Conservation (phyloP, 306 rosid genomes). For the Clitoria ternatea region DNA sequence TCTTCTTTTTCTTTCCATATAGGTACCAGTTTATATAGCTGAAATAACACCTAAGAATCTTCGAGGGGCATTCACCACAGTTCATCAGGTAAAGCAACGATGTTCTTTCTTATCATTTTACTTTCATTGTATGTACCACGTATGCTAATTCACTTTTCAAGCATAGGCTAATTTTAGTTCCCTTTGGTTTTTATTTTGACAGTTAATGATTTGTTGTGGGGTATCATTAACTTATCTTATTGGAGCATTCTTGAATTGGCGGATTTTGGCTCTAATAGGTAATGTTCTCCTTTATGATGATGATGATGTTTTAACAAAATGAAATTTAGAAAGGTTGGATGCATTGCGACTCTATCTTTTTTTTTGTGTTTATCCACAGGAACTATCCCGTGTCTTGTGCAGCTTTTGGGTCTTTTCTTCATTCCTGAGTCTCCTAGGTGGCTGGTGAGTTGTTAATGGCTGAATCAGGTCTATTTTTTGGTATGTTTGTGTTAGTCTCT, state of each 20-base stretch:
- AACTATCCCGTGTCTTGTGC: conserved; percentile 52
- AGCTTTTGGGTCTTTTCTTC: conserved; percentile 63
- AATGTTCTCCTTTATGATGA: neutral
- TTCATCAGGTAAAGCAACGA: conserved; percentile 51
- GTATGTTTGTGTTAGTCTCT: neutral
- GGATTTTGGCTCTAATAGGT: conserved; percentile 56
- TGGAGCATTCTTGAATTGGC: conserved; percentile 63
- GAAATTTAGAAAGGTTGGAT: neutral
- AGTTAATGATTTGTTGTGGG: conserved; percentile 70
- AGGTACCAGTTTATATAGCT: conserved; percentile 76
- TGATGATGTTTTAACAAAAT: neutral
- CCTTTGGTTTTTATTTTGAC: conserved; percentile 18
- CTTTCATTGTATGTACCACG: neutral
- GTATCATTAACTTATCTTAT: conserved; percentile 57
- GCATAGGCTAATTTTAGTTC: neutral
- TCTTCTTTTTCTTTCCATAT: conserved; percentile 20
- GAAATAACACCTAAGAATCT: conserved; percentile 74
- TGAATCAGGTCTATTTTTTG: neutral
- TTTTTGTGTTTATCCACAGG: conserved; percentile 37
- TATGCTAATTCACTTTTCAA: neutral
- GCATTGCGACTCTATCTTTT: neutral
- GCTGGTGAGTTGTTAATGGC: conserved; percentile 51
- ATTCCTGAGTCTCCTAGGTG: conserved; percentile 93
- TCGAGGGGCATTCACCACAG: conserved; percentile 62
- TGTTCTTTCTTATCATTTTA: conserved; percentile 6